These are phyloP conservation scores for Cutaneotrichosporon dermatis DNA, from an alignment of 1,284 basidiomycete genomes.

Conservation along the genomic window DNA sequence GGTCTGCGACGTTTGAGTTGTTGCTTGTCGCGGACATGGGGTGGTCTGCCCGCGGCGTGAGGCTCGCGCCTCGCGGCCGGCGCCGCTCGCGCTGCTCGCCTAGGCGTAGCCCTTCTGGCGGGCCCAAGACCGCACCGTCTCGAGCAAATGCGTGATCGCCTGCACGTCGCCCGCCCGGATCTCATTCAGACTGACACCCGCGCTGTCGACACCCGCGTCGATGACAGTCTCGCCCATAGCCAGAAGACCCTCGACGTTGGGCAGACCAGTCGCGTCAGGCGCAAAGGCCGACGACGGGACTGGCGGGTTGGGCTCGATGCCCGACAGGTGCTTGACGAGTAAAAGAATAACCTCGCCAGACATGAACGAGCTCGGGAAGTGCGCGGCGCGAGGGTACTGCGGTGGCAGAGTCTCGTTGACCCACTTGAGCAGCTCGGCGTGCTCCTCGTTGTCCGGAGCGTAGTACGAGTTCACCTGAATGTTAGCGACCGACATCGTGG, in stretches of 20 bases:
- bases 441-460: conserved; percentile 24
- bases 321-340: conserved; percentile 45
- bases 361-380: conserved; percentile 51
- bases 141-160: conserved; percentile 71
- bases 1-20: too few relatives aligned
- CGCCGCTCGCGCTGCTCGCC: neutral
- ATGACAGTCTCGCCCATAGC: conserved; percentile 80
- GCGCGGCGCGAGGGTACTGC: conserved; percentile 59
- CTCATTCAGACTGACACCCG: conserved; percentile 83
- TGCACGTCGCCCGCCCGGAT: conserved; percentile 70
- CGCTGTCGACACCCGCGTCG: conserved; percentile 82
- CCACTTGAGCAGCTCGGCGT: conserved; percentile 69
- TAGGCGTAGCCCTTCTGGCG: conserved; percentile 1
- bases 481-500: neutral
- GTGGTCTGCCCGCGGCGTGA: too few relatives aligned
- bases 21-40: too few relatives aligned
- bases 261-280: conserved; percentile 37
- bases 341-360: conserved; percentile 49
- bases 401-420: conserved; percentile 73
- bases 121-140: conserved; percentile 54
- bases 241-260: conserved; percentile 79
- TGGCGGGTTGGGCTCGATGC: conserved; percentile 37
- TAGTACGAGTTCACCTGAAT: conserved; percentile 24
- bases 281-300: conserved; percentile 41
- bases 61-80: too few relatives aligned